Base-by-base conservation (phyloP, 2,329 filamentous ascomycete genomes). In the Scedosporium boydii region DNA sequence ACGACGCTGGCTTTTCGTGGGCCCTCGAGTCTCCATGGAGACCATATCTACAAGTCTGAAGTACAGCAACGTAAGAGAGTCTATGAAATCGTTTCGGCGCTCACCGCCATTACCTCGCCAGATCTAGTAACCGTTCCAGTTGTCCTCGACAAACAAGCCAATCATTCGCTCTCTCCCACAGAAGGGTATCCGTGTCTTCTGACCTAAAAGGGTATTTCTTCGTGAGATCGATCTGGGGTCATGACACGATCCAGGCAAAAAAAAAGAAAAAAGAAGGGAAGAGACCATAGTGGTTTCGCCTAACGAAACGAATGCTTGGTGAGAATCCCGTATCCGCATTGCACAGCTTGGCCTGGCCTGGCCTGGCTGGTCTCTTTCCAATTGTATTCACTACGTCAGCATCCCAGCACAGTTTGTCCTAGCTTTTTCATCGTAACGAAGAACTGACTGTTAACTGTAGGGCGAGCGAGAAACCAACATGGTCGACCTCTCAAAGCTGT, bases 81-180 rank as follows among this genome's bases (percentile, higher is more conserved):
- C 23, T 27, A 26, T 27, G 7, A 23, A 23, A 16, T 51, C 29
- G 53, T 29, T 42, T 55, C 46, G 26, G 23, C 41, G 21, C 59
- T 61, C 59, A 61, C 59, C 59, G 59, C 59, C 48, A 61, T 55
- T 55, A 42, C 59, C 21, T 56, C 23, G 59, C 59, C 38, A 23
- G 18, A 51, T 56, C 23, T 18, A 61, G 59, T 29, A 41, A 61
- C 48, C 29, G 48, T 55, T 61, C 59, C 29, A 38, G 34, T 38
- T 38, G 34, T 38, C 34, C 34, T 12, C 1, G 34, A 23, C 51
- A 18, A 48, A 21, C 44, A 21, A 18, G 42, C 58, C 21, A 59
- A 59, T 59, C 38, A 48, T 48, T 48, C 44, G 3, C 44, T 48
- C 10, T 18, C 3, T 14, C 16, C n/a, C 14, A n/a, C n/a, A 48